A percentile compares a stretch with the other conserved stretches of the same genome.
Evolutionary conservation across 805 yeast species (phyloP).

Genomic region (Metschnikowia henanensis): DNA sequence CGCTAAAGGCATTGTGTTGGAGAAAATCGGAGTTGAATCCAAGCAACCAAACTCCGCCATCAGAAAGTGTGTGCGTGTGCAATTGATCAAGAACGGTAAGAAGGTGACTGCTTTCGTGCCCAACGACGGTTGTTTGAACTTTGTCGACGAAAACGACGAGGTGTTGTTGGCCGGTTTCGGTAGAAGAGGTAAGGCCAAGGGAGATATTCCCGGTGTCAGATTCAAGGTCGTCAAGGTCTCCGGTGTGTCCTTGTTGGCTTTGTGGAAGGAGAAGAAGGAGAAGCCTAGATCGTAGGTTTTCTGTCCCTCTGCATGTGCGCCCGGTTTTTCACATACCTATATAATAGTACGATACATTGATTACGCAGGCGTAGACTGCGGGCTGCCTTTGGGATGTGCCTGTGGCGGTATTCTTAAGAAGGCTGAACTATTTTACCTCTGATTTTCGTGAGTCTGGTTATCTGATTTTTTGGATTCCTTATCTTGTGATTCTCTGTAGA

Average conservation of each 20-base stretch:
- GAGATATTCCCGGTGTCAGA: constrained; percentile 99
- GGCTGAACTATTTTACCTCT: too few relatives aligned
- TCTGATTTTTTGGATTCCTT: too few relatives aligned
- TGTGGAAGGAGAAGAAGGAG: constrained; percentile 99
- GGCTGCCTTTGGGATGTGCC: neutral
- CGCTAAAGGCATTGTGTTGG: constrained; percentile 99
- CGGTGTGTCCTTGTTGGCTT: constrained; percentile 99
- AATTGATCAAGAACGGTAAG: constrained; percentile 99
- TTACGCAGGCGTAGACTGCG: neutral
- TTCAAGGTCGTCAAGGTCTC: constrained; percentile 99
- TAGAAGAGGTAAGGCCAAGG: constrained; percentile 99
- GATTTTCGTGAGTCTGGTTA: too few relatives aligned
- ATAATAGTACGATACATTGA: constrained; percentile 20
- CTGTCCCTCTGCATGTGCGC: constrained; percentile 14
- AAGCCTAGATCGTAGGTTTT: constrained; percentile 94
- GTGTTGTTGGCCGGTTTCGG: constrained; percentile 99
- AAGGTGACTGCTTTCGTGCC: constrained; percentile 99
- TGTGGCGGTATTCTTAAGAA: too few relatives aligned
- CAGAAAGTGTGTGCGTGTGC: constrained; percentile 99
- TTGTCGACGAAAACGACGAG: constrained; percentile 99
- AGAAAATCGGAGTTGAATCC: constrained; percentile 99
- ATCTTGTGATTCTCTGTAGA: too few relatives aligned
- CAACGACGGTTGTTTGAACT: constrained; percentile 99
- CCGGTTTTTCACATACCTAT: constrained; percentile 14
- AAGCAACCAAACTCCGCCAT: constrained; percentile 99